Base-by-base conservation (phyloP, 805 yeast species). In the Candida palmyrensis region DNA sequence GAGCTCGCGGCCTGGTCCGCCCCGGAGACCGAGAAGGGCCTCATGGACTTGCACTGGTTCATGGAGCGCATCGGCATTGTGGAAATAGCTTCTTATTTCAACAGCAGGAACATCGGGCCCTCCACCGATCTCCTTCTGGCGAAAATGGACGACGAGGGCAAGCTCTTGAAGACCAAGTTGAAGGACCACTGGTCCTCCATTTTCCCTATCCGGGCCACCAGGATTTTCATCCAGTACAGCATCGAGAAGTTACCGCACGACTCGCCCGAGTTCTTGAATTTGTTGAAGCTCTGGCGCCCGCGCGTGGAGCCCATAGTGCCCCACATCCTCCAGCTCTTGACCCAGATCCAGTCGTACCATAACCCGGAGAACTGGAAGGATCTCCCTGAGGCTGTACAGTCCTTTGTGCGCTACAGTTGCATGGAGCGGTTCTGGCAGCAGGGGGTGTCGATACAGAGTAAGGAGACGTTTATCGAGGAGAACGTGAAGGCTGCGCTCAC, bases 371-470 rank as follows among this genome's bases (percentile, higher is more conserved):
- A 90, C 55, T 90, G 98, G 97, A 67, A 66, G 10, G 84, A 77
- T 25, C 66, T 92, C 30, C 97, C 98, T 0, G 73, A 72, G 2
- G 94, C 87, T 36, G 97, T 92, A 1, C 96, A 86, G 54, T 71
- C 90, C 1, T 90, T 94, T 65, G 96, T 90, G n/a, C 74, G 75
- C 43, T 82, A 86, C 47, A 82, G 94, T 39, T 82, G 94, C 31
- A 78, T 81, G 53, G 99, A 92, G 62, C 70, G 97, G 48, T 92
- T 92, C 55, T 92, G 99, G 99, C 97, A 94, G 52, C 95, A 88
- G 40, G 98, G 98, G 12, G 94, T 95, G 15, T 85, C 96, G 1
- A 83, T 85, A 37, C 95, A 92, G 58, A 79, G 95, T 2, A 82
- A 86, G 48, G 97, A 92, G 53, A 88, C 92, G 21, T 94, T 92